These are phyloP conservation scores for Talaromyces albobiverticillius DNA, from an alignment of 2,329 filamentous ascomycete genomes.

Conservation along the genomic window DNA sequence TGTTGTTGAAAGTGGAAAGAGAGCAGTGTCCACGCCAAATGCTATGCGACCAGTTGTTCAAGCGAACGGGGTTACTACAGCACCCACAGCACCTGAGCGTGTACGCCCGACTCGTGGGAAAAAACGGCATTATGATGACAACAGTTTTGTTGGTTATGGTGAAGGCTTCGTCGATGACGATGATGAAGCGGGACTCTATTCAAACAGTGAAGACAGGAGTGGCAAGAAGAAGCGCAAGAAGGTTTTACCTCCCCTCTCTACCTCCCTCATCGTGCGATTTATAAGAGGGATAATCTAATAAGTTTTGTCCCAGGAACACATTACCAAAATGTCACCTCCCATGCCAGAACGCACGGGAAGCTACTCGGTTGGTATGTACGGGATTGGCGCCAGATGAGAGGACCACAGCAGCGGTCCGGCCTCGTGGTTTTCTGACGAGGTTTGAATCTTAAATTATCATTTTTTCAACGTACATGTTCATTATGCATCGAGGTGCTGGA, in stretches of 20 bases:
- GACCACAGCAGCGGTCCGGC: conserved; percentile 9
- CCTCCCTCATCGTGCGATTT: conserved; percentile 1
- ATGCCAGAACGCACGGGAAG: conserved; percentile 40
- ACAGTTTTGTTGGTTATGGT: conserved; percentile 51
- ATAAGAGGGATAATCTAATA: conserved; percentile 9
- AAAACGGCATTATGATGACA: conserved; percentile 51
- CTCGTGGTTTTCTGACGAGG: conserved; percentile 15
- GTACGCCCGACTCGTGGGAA: conserved; percentile 44
- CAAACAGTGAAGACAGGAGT: conserved; percentile 39
- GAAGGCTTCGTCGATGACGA: conserved; percentile 51
- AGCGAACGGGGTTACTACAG: conserved; percentile 25
- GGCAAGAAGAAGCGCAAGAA: conserved; percentile 48
- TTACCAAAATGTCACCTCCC: conserved; percentile 37
- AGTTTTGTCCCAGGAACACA: conserved; percentile 33
- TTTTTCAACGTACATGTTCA: conserved; percentile 28
- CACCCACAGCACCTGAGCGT: conserved; percentile 32
- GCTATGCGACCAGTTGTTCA: conserved; percentile 24
- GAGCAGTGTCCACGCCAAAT: conserved; percentile 23
- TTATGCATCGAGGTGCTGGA: conserved; percentile 48
- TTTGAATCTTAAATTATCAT: conserved; percentile 18
- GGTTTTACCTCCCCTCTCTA: no score
- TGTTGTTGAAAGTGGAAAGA: conserved; percentile 30
- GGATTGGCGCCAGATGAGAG: conserved; percentile 41
- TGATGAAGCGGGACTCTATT: conserved; percentile 42
- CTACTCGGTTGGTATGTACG: conserved; percentile 45